phyloP scores from a whole-genome alignment of 345 rosid genomes.

The Lumnitzera littorea region DNA sequence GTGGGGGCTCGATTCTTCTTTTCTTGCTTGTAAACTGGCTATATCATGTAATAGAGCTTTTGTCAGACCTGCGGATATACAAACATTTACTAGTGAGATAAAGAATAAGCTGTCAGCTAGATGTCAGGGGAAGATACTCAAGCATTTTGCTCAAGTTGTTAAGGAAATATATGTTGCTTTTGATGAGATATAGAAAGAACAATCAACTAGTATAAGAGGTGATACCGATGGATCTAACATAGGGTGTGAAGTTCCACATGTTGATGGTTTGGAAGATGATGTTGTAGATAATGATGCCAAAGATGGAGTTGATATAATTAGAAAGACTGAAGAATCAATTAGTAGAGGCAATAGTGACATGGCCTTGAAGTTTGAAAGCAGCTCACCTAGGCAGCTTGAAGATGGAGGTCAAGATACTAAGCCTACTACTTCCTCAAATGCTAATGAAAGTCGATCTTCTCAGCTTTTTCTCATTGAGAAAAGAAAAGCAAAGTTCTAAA shows the following conservation, averaged over 20 bases:
- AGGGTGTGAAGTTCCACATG: constrained; percentile 30
- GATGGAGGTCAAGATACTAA: constrained; percentile 41
- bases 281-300: constrained; percentile 31
- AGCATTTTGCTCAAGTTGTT: constrained; percentile 72
- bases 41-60: constrained; percentile 52
- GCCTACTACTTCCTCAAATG: constrained; percentile 28
- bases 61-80: constrained; percentile 75
- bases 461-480: constrained; percentile 24
- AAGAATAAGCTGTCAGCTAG: constrained; percentile 54
- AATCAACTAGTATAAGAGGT: constrained; percentile 30
- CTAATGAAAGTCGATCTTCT: constrained; percentile 24
- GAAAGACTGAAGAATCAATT: constrained; percentile 24
- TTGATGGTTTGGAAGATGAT: constrained; percentile 37
- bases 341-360: constrained; percentile 25
- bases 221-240: constrained; percentile 30
- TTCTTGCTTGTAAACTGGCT: constrained; percentile 1
- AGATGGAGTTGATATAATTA: constrained; percentile 20
- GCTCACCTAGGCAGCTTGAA: constrained; percentile 26
- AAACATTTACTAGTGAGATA: constrained; percentile 67
- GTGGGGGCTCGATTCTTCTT: constrained; percentile 4
- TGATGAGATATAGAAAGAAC: constrained; percentile 53
- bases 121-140: constrained; percentile 65
- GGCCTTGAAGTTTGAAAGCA: constrained; percentile 28
- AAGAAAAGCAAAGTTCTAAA: constrained; percentile 25
- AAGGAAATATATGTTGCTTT: constrained; percentile 75